Percentiles rank a stretch among this genome's conserved stretches.
Conservation (phyloP, 805 yeast genomes). For the Barnettozyma sp. region DNA sequence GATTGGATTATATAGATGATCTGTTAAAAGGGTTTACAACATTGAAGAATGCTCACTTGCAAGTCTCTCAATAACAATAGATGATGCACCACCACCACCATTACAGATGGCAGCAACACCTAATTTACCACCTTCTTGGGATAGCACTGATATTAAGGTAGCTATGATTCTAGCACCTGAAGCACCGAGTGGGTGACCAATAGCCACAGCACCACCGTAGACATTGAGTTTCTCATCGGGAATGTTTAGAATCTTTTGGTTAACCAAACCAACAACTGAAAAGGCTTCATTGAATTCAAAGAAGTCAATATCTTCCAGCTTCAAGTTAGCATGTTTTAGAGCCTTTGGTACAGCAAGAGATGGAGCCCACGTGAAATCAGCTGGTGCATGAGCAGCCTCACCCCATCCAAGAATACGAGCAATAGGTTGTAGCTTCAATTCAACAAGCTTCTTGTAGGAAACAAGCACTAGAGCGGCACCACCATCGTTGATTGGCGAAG, state of each 20-base stretch:
- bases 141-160: constrained; percentile 72
- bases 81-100: constrained; percentile 99
- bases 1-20: no score
- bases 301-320: constrained; percentile 67
- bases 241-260: constrained; percentile 60
- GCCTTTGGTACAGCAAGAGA: constrained; percentile 95
- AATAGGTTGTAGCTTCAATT: constrained; percentile 80
- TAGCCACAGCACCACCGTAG: constrained; percentile 94
- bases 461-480: constrained; percentile 92
- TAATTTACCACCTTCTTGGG: constrained; percentile 77
- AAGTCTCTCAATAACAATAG: constrained; percentile 75
- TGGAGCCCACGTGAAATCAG: constrained; percentile 95
- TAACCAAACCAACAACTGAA: constrained; percentile 92
- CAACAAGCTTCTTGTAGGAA: constrained; percentile 76
- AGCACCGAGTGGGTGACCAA: constrained; percentile 93
- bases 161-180: constrained; percentile 94
- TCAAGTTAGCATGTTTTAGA: constrained; percentile 71
- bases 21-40: constrained; percentile 11
- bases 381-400: constrained; percentile 94
- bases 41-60: constrained; percentile 23
- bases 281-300: constrained; percentile 98
- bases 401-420: constrained; percentile 94
- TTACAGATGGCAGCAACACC: constrained; percentile 98
- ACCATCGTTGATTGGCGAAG: constrained; percentile 95
- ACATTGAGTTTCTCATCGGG: constrained; percentile 68